Percentiles rank a stretch among this genome's conserved stretches.
Evolutionary conservation across 2,329 filamentous ascomycete species (phyloP).

Genomic region (Colletotrichum scovillei): DNA sequence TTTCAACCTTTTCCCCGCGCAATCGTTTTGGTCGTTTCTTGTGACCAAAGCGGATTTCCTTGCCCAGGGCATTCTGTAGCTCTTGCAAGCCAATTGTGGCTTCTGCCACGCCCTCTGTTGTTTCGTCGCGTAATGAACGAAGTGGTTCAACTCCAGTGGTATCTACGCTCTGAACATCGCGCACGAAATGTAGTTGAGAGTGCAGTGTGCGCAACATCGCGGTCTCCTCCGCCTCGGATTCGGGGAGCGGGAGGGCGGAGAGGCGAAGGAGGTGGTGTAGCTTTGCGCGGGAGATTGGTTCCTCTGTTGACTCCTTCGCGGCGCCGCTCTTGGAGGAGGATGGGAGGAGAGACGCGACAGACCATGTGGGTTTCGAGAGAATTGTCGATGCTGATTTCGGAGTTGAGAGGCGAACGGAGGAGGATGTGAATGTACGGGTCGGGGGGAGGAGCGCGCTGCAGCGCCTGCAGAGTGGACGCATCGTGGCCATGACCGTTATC

Average conservation of each 20-base stretch:
- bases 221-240: constrained; percentile 69
- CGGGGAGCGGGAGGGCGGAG: constrained; percentile 84
- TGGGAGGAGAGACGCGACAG: constrained; percentile 79
- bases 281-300: constrained; percentile 71
- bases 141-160: constrained; percentile 80
- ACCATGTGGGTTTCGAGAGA: constrained; percentile 83
- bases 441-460: constrained; percentile 15
- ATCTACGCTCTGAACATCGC: constrained; percentile 82
- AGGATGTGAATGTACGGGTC: constrained; percentile 32
- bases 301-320: constrained; percentile 42
- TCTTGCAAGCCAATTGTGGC: constrained; percentile 69
- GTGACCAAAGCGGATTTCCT: constrained; percentile 72
- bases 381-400: constrained; percentile 45
- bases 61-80: constrained; percentile 65
- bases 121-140: constrained; percentile 85
- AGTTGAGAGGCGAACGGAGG: background rate
- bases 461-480: constrained; percentile 22
- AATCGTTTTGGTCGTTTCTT: constrained; percentile 56
- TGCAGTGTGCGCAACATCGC: constrained; percentile 80
- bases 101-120: constrained; percentile 62
- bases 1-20: constrained; percentile 48
- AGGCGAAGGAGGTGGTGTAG: constrained; percentile 88
- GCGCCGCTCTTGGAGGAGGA: constrained; percentile 36
- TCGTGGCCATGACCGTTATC: background rate
- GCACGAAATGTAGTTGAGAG: constrained; percentile 91